Base-by-base conservation (phyloP, 345 rosid species). In the Lepidium aucheri region DNA sequence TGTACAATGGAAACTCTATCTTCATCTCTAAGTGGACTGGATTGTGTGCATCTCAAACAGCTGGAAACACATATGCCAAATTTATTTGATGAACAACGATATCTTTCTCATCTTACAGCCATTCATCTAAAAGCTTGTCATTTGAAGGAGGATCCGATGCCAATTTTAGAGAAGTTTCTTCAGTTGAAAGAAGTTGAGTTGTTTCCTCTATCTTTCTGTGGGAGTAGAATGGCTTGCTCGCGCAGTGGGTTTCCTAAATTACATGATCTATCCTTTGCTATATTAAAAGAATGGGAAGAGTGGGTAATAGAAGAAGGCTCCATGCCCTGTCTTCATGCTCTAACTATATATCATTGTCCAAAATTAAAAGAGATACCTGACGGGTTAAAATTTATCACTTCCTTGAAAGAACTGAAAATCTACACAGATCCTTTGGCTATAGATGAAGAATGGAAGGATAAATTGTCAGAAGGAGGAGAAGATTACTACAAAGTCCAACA, bases 131-230 rank as follows among this genome's bases (percentile, higher is more conserved):
- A 20, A 20, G 1, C 22, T 20, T 77, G 85, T 3, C 0, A 13
- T 13, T 78, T 81, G 17, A 1, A 4, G 30, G 77, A 73, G 4
- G 82, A 76, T 35, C 82, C 81, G 1, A 80, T 80, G 79, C 54
- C 65, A 2, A 76, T 63, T 9, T 63, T 80, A 28, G 80, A 74
- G 70, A 78, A 65, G 57, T 51, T 80, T 50, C 70, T 55, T 7
- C 17, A 65, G 44, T 65, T 82, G 10, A 41, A 65, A 6, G 18
- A 44, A 34, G 63, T 78, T 0, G 2, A n/a, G n/a, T n/a, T n/a
- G n/a, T n/a, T n/a, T n/a, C n/a, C 7, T 14, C 30, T 13, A 2
- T 36, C 72, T 0, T 76, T 68, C 7, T 0, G 1, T 7, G 84
- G 81, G 12, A 71, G 13, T 14, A 14, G 53, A 45, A 68, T 82